phyloP scores from a whole-genome alignment of 2,329 filamentous ascomycete species.

The Lasiodiplodia sp. region DNA sequence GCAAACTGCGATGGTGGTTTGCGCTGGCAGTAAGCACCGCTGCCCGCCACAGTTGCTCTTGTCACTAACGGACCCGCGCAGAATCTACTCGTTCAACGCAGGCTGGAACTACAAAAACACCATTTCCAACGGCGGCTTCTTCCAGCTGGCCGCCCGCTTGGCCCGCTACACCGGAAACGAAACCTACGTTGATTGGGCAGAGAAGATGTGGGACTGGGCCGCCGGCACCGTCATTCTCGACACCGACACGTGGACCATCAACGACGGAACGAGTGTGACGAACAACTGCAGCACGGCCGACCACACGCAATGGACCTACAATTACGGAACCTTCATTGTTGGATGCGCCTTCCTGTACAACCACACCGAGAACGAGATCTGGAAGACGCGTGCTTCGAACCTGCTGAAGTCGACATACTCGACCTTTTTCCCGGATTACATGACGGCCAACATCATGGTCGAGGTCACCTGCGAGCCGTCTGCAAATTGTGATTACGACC shows the following conservation, averaged over 20 bases:
- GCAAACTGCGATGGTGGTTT: slow-evolving; percentile 49
- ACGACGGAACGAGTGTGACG: slow-evolving; percentile 54
- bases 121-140: slow-evolving; percentile 61
- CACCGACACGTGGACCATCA: slow-evolving; percentile 58
- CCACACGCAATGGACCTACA: slow-evolving; percentile 69
- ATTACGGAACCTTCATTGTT: slow-evolving; percentile 70
- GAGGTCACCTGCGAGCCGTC: slow-evolving; percentile 72
- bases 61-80: slow-evolving; percentile 10
- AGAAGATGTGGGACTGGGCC: slow-evolving; percentile 46
- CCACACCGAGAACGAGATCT: slow-evolving; percentile 60
- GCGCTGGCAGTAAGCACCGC: slow-evolving; percentile 30
- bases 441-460: slow-evolving; percentile 65
- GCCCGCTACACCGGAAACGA: slow-evolving; percentile 47
- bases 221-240: slow-evolving; percentile 64
- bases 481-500: slow-evolving; percentile 71
- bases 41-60: not conserved
- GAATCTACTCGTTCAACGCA: slow-evolving; percentile 55
- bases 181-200: slow-evolving; percentile 71
- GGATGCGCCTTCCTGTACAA: slow-evolving; percentile 71
- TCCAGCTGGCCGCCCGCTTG: slow-evolving; percentile 56
- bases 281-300: slow-evolving; percentile 62
- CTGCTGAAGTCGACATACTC: slow-evolving; percentile 56
- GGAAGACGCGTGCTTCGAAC: slow-evolving; percentile 61
- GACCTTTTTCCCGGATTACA: slow-evolving; percentile 63
- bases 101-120: slow-evolving; percentile 61